Evolutionary conservation across 106 monocot genomes (phyloP), one percentile per base, ranked within the genome.

Genomic region (Posidonia australis): DNA sequence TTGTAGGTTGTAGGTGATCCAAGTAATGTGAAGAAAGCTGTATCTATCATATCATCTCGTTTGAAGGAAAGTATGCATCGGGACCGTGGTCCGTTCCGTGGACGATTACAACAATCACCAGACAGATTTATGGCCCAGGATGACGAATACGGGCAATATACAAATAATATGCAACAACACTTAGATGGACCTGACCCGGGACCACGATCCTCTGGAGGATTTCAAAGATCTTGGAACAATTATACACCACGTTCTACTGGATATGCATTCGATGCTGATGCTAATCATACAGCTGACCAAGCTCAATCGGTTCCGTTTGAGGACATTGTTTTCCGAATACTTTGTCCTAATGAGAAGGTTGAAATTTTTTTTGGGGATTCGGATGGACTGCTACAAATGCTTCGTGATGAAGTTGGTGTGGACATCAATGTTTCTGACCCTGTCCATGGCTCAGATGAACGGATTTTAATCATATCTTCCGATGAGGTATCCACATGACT

Each of bases 61-160:
- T 62, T 98, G 43, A 91, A 91, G 79, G 91, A 98, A 75, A 98
- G 96, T 58, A 51, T 87, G 69, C 96, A 98, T 71, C 81, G 96
- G 46, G 96, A 98, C 13, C 84, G 87, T 65, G 82, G 87, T 58
- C 78, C 78, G 56, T 91, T 83, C 60, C 84, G 79, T 65, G 87
- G 87, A 32, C 76, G 91, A 58, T 18, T 76, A 25, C 77, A 82
- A 67, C 77, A 82, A 67, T 81, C 87, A 28, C 76, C 82, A 44
- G 91, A 98, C 31, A 73, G 57, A 19, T 67, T 77, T 69, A 60
- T 76, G 29, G 54, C 78, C 43, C 64, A 71, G 41, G 86, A 89
- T 64, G 83, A 87, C 46, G 96, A 91, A 42, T 85, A 80, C 16
- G 36, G 64, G 44, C 45, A 22, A 13, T 58, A 71, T 13, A 44